These are phyloP conservation scores for Cutaneotrichosporon cavernicola DNA, from an alignment of 1,284 basidiomycete species.

Conservation along the genomic window DNA sequence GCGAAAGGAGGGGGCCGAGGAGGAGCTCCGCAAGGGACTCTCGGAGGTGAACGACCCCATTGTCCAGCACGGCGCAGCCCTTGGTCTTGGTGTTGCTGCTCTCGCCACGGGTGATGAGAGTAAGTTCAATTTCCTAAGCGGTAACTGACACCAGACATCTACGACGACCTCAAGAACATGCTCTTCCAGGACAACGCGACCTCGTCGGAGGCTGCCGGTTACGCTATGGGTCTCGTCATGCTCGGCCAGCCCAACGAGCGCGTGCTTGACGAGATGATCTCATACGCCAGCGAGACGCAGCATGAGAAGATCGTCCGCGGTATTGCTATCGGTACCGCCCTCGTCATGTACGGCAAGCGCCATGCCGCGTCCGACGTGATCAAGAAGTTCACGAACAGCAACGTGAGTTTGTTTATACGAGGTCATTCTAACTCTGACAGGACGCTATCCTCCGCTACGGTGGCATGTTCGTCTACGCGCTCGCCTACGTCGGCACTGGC, in stretches of 20 bases:
- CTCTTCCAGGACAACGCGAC: slow-evolving; percentile 91
- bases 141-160: slow-evolving; percentile 62
- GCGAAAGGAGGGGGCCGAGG: slow-evolving; percentile 62
- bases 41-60: slow-evolving; percentile 66
- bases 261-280: slow-evolving; percentile 85
- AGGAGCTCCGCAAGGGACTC: slow-evolving; percentile 66
- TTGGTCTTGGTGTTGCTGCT: slow-evolving; percentile 87
- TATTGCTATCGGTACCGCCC: slow-evolving; percentile 82
- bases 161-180: slow-evolving; percentile 82
- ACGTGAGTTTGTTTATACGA: slow-evolving; percentile 59
- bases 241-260: slow-evolving; percentile 78
- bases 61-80: slow-evolving; percentile 90
- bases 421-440: slow-evolving; percentile 54
- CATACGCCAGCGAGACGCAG: slow-evolving; percentile 90
- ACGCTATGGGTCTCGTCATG: slow-evolving; percentile 95
- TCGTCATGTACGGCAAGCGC: slow-evolving; percentile 85
- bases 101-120: slow-evolving; percentile 81
- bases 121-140: slow-evolving; percentile 30
- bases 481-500: slow-evolving; percentile 91
- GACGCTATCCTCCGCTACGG: slow-evolving; percentile 94
- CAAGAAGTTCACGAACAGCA: slow-evolving; percentile 73
- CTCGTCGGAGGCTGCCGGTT: slow-evolving; percentile 89
- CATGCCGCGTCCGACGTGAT: slow-evolving; percentile 81
- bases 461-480: slow-evolving; percentile 88
- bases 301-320: slow-evolving; percentile 98